Conservation (phyloP, 2,329 filamentous ascomycete genomes). For the Phaeosphaeriaceae sp. region DNA sequence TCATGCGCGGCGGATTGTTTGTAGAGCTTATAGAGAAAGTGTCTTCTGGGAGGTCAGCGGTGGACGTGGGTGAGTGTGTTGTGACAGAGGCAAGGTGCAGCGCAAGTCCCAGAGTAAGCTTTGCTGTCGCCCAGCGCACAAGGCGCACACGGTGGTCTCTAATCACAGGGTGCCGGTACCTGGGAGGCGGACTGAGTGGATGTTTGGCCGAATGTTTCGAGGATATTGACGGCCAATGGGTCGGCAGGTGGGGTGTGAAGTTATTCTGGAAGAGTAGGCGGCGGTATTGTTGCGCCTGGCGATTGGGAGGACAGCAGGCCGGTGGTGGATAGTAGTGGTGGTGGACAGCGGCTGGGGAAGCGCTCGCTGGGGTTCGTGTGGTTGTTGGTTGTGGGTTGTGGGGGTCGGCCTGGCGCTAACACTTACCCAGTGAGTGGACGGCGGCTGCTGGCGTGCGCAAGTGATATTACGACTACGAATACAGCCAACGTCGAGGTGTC, state of each 20-base stretch:
- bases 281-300: slow-evolving; percentile 19
- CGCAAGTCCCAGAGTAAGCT: slow-evolving; percentile 8
- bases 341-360: slow-evolving; percentile 42
- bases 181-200: slow-evolving; percentile 25
- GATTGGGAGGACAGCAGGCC: slow-evolving; percentile 27
- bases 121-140: slow-evolving; percentile 28
- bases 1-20: slow-evolving; percentile 41
- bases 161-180: slow-evolving; percentile 32
- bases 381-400: slow-evolving; percentile 26
- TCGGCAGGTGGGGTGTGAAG: slow-evolving; percentile 26
- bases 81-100: slow-evolving; percentile 14
- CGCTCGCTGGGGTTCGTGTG: slow-evolving; percentile 39
- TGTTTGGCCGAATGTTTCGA: slow-evolving; percentile 31
- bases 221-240: slow-evolving; percentile 34
- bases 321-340: slow-evolving; percentile 33
- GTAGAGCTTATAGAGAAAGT: no score
- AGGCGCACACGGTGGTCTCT: slow-evolving; percentile 27
- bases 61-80: slow-evolving; percentile 8
- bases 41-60: slow-evolving; percentile 28
- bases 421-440: slow-evolving; percentile 45
- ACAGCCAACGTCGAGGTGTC: no score
- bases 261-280: slow-evolving; percentile 30
- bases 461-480: neutral
- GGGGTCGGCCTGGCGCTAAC: slow-evolving; percentile 43
- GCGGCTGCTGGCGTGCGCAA: slow-evolving; percentile 21